Evolutionary conservation across 2,329 filamentous ascomycete species (phyloP), one percentile per base, ranked within the genome.

Genomic region (Diaporthe sp.): DNA sequence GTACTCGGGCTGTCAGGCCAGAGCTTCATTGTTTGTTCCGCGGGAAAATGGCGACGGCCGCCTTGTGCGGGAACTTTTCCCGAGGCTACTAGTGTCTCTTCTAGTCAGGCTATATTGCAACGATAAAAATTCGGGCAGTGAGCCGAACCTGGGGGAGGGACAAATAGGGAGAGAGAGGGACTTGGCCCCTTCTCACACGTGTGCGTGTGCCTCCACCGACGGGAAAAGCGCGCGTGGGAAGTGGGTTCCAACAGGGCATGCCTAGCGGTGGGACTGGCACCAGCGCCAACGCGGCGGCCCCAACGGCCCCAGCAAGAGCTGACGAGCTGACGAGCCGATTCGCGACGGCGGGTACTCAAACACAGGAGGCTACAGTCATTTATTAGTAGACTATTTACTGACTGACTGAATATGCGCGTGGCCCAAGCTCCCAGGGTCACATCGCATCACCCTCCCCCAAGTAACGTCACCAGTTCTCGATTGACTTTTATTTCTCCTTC

Each of bases 361-460:
- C 58, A 39, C 34, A 25, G 4, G 22, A 39, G 37, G 31, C 55
- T 58, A 20, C 28, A 58, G 47, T 17, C 8, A 49, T 22, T 22
- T 22, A n/a, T 49, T n/a, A 17, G 8, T 9, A 20, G 53, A 31
- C 53, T 31, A 20, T 9, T 34, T 57, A 25, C 53, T 31, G 28
- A 34, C 15, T 28, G 34, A 25, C 28, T 31, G 28, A 31, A 28
- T 28, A 37, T 22, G 39, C 37, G 58, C 28, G 61, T 61, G 71
- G 71, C 71, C 71, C 71, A 63, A 72, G 71, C 71, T 72, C 71
- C 70, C 31, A 39, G 34, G 12, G 70, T 72, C 70, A 31, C 70
- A 44, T 58, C 51, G 53, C 67, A 57, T 55, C 34, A 44, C 34
- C 15, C 39, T 55, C 25, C 49, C 49, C 67, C 49, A 34, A n/a